Evolutionary conservation across 2,329 filamentous ascomycete species (phyloP), one percentile per base, ranked within the genome.

Genomic region (Diaporthe australafricana): DNA sequence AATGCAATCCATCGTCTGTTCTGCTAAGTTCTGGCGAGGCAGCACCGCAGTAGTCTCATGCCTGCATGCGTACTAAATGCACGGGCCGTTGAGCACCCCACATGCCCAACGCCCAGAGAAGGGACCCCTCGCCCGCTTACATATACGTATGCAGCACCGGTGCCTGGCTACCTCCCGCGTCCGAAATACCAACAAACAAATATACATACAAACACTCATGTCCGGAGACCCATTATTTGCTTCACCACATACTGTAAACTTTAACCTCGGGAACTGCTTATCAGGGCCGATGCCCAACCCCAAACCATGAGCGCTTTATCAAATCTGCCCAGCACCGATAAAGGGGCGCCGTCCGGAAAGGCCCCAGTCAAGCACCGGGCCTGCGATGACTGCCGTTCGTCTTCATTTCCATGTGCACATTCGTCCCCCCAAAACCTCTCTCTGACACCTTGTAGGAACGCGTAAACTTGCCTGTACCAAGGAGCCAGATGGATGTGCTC

Each of bases 341-440:
- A 27, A n/a, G 60, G 60, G 60, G 12, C 60, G 6, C 42, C 5
- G 22, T 27, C 68, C 32, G 52, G 52, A 47, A 14, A 20, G 20
- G 30, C 17, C 30, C 62, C 35, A 60, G 45, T 48, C 32, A 91
- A 89, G 77, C 89, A 88, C 74, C 86, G 89, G 60, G 90, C 90
- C 73, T 92, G 90, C 80, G 90, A 92, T 79, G 90, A 91, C 79
- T 92, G 90, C 81, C 86, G 90, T 92, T 85, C 81, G 89, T 85
- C 48, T 65, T 66, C 50, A 22, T n/a, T n/a, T 30, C 66, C 40
- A 12, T 30, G 12, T 38, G 45, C 20, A 20, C 48, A 3, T 42
- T 65, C 6, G 17, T 30, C 9, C 35, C 30, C 16, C 27, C 76
- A 74, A 78, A 76, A 25, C 78, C 79, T 78, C 80, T 71, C 72